These are phyloP conservation scores for Paraphysoderma sedebokerense DNA, from an alignment of 371 early-diverging fungal species.

Conservation along the genomic window DNA sequence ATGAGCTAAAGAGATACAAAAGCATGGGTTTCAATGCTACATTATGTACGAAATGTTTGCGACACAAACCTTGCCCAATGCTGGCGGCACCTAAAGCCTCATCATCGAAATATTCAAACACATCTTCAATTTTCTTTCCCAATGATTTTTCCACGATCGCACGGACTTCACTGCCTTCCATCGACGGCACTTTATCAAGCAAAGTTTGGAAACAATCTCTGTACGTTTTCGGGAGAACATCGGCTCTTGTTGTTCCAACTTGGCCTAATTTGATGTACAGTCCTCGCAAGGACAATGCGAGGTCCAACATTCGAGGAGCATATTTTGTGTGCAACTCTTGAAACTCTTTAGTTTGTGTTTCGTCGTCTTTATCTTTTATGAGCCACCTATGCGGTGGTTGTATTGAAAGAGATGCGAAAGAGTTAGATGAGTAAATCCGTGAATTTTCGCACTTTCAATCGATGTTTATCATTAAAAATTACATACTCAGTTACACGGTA, in stretches of 20 bases:
- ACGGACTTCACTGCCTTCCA: background rate
- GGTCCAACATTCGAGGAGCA: background rate
- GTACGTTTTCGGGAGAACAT: background rate
- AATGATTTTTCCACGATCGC: background rate
- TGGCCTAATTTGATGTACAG: background rate
- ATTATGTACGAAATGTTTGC: too few species aligned
- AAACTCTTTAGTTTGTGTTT: too few species aligned
- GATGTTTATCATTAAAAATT: too few species aligned
- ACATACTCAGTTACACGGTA: too few species aligned
- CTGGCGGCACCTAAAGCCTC: background rate
- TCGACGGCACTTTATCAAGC: background rate
- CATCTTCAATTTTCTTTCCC: background rate
- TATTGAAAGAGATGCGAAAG: too few species aligned
- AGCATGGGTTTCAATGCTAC: too few species aligned
- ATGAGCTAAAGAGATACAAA: too few species aligned
- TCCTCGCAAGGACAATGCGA: background rate
- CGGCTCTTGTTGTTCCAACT: background rate
- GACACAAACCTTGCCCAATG: too few species aligned
- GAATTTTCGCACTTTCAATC: too few species aligned
- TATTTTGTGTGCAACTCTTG: background rate
- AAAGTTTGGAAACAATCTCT: background rate
- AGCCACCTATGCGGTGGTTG: too few species aligned
- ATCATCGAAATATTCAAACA: background rate
- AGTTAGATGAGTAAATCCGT: too few species aligned
- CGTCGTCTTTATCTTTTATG: too few species aligned